Conservation (phyloP, 192 early-diverging fungal species). For the Neocallimastix lanati region DNA sequence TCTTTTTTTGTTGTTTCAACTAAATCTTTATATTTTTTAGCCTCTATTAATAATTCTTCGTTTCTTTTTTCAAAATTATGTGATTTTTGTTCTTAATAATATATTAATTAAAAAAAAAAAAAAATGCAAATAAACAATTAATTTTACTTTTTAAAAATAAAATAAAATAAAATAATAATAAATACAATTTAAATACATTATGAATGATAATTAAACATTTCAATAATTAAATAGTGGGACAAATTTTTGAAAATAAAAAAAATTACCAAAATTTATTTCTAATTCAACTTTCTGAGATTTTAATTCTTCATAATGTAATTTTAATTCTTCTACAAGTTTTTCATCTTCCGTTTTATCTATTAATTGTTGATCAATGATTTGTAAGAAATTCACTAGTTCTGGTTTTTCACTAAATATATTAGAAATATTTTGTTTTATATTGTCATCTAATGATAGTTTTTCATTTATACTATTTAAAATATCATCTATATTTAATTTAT, state of each 20-base stretch:
- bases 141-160: no score
- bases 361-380: not conserved
- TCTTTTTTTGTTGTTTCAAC: not conserved
- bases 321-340: not conserved
- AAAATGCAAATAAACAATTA: no score
- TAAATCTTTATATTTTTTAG: not conserved
- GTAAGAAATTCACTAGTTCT: not conserved
- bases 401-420: not conserved
- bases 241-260: no score
- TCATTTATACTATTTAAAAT: not conserved
- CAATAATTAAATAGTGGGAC: no score
- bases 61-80: not conserved
- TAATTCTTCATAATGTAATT: not conserved
- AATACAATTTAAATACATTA: no score
- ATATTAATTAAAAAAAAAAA: no score
- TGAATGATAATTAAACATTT: no score
- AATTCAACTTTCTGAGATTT: not conserved
- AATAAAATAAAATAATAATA: no score
- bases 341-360: not conserved
- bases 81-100: not conserved
- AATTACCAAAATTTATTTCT: not conserved
- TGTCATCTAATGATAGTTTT: not conserved
- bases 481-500: not conserved
- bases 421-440: not conserved
- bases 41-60: not conserved